A percentile compares a stretch with the other conserved stretches of the same genome.
These are phyloP conservation scores for Lentinula guzmanii DNA, from an alignment of 768 basidiomycete species.

Conservation along the genomic window DNA sequence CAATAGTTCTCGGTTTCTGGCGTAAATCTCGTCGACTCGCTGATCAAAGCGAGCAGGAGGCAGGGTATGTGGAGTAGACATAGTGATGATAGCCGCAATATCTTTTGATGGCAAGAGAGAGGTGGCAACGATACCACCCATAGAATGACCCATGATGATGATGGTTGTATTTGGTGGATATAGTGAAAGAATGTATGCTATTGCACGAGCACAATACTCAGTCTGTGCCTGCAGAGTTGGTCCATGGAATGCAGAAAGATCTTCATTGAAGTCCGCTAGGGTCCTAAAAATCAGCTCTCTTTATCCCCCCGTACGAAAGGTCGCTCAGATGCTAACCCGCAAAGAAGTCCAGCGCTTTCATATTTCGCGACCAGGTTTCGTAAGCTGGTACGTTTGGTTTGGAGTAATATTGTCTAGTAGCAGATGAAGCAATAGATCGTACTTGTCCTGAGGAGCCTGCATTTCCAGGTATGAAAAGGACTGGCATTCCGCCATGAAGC, in stretches of 20 bases:
- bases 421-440: conserved; percentile 91
- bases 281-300: background rate
- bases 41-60: conserved; percentile 87
- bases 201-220: conserved; percentile 61
- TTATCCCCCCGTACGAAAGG: background rate
- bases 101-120: conserved; percentile 63
- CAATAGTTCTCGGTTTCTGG: conserved; percentile 33
- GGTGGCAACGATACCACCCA: conserved; percentile 92
- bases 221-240: conserved; percentile 82
- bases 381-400: conserved; percentile 50
- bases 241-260: conserved; percentile 92
- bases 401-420: conserved; percentile 71
- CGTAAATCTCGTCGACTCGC: conserved; percentile 73
- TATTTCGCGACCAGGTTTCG: conserved; percentile 41
- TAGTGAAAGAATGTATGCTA: conserved; percentile 72
- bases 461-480: conserved; percentile 95
- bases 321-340: conserved; percentile 48
- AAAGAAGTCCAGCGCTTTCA: conserved; percentile 77
- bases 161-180: conserved; percentile 64
- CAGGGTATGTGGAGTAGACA: conserved; percentile 88
- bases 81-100: conserved; percentile 83
- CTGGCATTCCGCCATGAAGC: conserved; percentile 50
- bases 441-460: conserved; percentile 94
- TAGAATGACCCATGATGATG: conserved; percentile 87
- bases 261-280: conserved; percentile 93